Percentiles rank a stretch among this genome's conserved stretches.
phyloP scores from a whole-genome alignment of 345 rosid species.

The Melaleuca quinquenervia region DNA sequence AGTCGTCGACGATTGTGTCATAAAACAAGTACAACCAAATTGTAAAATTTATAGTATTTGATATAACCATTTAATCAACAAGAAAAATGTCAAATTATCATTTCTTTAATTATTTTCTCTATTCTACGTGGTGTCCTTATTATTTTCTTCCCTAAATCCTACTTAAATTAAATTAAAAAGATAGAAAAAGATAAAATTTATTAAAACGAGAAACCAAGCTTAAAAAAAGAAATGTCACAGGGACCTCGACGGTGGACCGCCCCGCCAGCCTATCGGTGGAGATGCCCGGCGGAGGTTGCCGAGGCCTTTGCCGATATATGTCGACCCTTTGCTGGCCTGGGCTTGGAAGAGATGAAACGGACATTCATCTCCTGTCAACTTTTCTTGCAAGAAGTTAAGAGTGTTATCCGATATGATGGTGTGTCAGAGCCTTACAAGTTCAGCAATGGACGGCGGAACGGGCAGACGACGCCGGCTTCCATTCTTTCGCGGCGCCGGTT shows the following conservation, averaged over 20 bases:
- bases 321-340: not conserved
- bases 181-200: not conserved
- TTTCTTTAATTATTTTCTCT: accelerated
- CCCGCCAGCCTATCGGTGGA: not conserved
- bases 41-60: not conserved
- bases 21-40: not conserved
- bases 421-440: not conserved
- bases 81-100: not conserved
- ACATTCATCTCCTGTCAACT: not conserved
- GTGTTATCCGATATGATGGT: not conserved
- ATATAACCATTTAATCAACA: too few relatives aligned
- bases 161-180: not conserved
- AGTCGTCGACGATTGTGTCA: not conserved
- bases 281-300: not conserved
- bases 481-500: accelerated
- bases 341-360: not conserved
- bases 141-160: not conserved
- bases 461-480: not conserved
- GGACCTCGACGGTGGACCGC: accelerated
- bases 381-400: not conserved
- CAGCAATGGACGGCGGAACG: not conserved
- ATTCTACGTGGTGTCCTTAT: accelerated
- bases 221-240: not conserved
- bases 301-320: not conserved
- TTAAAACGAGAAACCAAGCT: not conserved